phyloP scores from a whole-genome alignment of 331 rosid genomes.

The Acacia pycnantha region DNA sequence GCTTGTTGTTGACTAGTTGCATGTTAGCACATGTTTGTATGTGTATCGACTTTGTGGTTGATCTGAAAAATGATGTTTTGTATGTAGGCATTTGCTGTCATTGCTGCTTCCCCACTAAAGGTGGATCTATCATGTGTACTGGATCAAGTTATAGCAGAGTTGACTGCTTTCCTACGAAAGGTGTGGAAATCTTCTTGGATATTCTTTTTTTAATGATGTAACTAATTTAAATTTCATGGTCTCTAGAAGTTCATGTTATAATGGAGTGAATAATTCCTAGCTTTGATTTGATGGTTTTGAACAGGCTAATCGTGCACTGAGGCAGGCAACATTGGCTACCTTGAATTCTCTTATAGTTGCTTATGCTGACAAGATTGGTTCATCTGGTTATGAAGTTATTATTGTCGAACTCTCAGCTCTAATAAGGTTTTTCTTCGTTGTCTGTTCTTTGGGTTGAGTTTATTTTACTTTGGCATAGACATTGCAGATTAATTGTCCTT shows the following conservation, averaged over 20 bases:
- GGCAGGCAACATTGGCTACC: conserved; percentile 97
- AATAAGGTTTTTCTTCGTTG: conserved; percentile 65
- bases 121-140: conserved; percentile 91
- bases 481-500: conserved; percentile 23
- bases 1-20: no score
- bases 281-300: conserved; percentile 39
- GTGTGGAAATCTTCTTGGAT: conserved; percentile 40
- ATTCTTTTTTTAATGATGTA: background rate
- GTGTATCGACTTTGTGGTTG: background rate
- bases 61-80: conserved; percentile 28
- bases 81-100: conserved; percentile 92
- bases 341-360: conserved; percentile 93
- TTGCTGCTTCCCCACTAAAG: conserved; percentile 87
- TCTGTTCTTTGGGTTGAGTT: background rate
- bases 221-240: conserved; percentile 3
- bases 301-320: conserved; percentile 96
- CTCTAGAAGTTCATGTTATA: background rate
- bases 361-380: conserved; percentile 88
- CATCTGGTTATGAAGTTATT: conserved; percentile 94
- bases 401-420: conserved; percentile 86
- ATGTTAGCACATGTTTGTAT: background rate
- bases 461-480: conserved; percentile 12
- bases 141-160: conserved; percentile 87
- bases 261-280: conserved; percentile 14
- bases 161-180: conserved; percentile 95